Evolutionary conservation across 1,284 basidiomycete species (phyloP), one percentile per base, ranked within the genome.

Genomic region (Rhodotorula mucilaginosa): DNA sequence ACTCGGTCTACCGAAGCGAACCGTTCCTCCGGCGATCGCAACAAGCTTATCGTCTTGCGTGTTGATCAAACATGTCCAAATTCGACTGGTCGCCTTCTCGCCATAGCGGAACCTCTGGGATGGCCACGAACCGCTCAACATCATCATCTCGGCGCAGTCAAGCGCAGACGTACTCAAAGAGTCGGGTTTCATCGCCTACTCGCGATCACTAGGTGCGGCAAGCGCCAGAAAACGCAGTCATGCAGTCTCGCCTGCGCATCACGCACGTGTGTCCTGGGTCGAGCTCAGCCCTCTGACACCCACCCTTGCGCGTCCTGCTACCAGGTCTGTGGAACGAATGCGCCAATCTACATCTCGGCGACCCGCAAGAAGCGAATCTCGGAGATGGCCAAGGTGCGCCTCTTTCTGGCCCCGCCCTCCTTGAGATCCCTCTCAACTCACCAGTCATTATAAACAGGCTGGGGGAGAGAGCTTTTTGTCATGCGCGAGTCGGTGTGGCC

Each of bases 61-160:
- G 39, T 44, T 44, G 39, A 44, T 44, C 39, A 44, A 44, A 44
- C 39, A 44, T 52, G n/a, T n/a, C 23, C 51, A n/a, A 52, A 12
- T n/a, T 52, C 51, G n/a, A 10, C 3, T 15, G 39, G 56, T 2
- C 16, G 39, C 39, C 16, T 23, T 58, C 31, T 21, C 29, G 7
- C 29, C 26, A 8, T 64, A 78, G 68, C 70, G 80, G 5, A 80
- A 80, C 31, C 77, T 76, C 13, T 80, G 79, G 64, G 79, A 79
- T 0, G 67, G 78, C 18, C 76, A 80, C 44, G 81, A 82, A 65
- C 81, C 81, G 2, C 76, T 82, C 68, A 82, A 82, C 59, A 74
- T 80, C 39, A 81, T 82, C 75, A 80, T 82, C 64, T 80, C 79
- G 19, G 79, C 78, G 56, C 70, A 74, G 5, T 80, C 79, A 0